Percentiles rank a stretch among this genome's conserved stretches.
These are phyloP conservation scores for Pichia pseudocactophila DNA, from an alignment of 805 yeast genomes.

Conservation along the genomic window DNA sequence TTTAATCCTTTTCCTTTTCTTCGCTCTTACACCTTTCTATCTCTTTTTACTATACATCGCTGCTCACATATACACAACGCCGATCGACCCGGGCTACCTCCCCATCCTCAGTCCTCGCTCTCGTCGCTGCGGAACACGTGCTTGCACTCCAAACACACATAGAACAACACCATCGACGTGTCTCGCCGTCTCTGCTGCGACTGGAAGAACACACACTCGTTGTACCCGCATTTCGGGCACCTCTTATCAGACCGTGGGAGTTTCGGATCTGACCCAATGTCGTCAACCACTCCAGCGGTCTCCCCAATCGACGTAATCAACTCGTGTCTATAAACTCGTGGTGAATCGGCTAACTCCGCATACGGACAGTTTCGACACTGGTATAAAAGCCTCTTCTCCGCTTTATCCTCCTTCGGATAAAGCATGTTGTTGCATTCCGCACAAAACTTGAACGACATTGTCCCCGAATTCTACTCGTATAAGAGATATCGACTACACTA, in stretches of 20 bases:
- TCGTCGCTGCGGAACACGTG: slow-evolving; percentile 46
- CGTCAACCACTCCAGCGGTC: slow-evolving; percentile 95
- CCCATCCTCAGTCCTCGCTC: not conserved
- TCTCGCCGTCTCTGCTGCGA: slow-evolving; percentile 92
- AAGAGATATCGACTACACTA: not conserved
- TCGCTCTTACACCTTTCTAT: too few relatives aligned
- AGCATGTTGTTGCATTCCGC: slow-evolving; percentile 97
- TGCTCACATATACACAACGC: too few relatives aligned
- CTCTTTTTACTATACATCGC: too few relatives aligned
- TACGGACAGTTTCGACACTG: slow-evolving; percentile 94
- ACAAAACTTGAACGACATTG: slow-evolving; percentile 80
- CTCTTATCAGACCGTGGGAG: slow-evolving; percentile 91
- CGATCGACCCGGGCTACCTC: not conserved
- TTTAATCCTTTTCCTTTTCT: too few relatives aligned
- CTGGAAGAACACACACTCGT: slow-evolving; percentile 94
- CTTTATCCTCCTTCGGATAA: slow-evolving; percentile 93
- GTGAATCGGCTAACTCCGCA: slow-evolving; percentile 82
- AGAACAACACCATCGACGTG: slow-evolving; percentile 89
- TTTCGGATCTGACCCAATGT: slow-evolving; percentile 95
- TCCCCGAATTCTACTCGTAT: not conserved
- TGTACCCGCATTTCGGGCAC: slow-evolving; percentile 82
- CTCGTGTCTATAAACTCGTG: slow-evolving; percentile 88
- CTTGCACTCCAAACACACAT: slow-evolving; percentile 83
- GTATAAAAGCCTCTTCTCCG: slow-evolving; percentile 62
- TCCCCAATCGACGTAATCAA: slow-evolving; percentile 86